Percentiles rank a stretch among this genome's conserved stretches.
phyloP scores from a whole-genome alignment of 441 rosid genomes.

The Croton laevigatus region DNA sequence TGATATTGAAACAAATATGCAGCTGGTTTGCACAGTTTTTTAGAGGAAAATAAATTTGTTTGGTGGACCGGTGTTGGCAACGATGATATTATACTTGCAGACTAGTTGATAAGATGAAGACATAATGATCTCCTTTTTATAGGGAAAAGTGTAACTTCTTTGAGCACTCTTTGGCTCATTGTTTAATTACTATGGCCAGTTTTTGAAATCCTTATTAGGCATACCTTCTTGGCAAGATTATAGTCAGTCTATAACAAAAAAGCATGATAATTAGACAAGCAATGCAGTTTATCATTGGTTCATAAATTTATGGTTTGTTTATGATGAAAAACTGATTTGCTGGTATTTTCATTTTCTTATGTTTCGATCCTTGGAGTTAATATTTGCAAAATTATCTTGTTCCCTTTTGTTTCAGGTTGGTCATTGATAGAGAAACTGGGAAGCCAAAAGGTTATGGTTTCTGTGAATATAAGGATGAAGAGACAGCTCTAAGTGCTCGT shows the following conservation, averaged over 20 bases:
- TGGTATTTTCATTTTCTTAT: neutral
- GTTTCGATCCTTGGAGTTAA: neutral
- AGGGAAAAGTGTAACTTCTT: neutral
- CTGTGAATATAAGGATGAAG: slow-evolving; percentile 98
- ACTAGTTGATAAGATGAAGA: neutral
- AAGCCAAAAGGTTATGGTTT: slow-evolving; percentile 98
- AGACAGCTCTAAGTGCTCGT: slow-evolving; percentile 95
- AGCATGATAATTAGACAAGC: neutral
- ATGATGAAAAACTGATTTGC: neutral
- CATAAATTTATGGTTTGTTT: neutral
- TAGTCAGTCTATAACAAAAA: neutral
- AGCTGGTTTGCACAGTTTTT: neutral
- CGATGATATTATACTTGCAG: neutral
- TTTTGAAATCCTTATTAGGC: neutral
- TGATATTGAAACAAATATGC: neutral
- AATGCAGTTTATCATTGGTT: neutral
- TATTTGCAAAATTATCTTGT: slow-evolving; percentile 11
- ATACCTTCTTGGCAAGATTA: neutral
- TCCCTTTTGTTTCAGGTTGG: slow-evolving; percentile 61
- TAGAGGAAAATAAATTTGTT: neutral
- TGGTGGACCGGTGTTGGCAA: neutral
- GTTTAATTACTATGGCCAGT: neutral
- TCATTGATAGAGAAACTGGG: slow-evolving; percentile 94
- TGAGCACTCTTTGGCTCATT: neutral
- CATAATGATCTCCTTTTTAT: neutral